Conservation (phyloP, 257 asterid genomes). For the Fraxinus excelsior region DNA sequence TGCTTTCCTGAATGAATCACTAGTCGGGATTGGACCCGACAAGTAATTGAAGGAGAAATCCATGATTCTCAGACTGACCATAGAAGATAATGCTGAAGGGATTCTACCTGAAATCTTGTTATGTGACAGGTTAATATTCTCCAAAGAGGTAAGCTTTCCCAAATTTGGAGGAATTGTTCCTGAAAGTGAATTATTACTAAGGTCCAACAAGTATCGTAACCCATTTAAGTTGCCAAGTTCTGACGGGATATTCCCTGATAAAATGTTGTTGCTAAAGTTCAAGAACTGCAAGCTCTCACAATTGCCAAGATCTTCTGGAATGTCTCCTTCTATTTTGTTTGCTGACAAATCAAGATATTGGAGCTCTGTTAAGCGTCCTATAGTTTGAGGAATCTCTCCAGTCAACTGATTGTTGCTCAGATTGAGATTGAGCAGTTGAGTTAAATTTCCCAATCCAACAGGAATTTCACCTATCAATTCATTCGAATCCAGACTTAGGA, state of each 20-base stretch:
- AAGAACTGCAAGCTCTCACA: constrained; percentile 43
- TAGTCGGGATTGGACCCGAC: constrained; percentile 65
- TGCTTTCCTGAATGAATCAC: constrained; percentile 42
- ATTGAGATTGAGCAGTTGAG: constrained; percentile 40
- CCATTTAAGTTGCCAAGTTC: constrained; percentile 53
- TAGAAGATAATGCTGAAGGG: constrained; percentile 52
- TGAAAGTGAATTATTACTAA: constrained; percentile 59
- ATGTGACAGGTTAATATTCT: constrained; percentile 64
- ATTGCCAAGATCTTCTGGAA: constrained; percentile 54
- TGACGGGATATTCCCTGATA: constrained; percentile 61
- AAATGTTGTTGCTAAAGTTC: constrained; percentile 50
- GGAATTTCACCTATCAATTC: constrained; percentile 66
- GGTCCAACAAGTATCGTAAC: constrained; percentile 56
- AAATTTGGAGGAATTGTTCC: constrained; percentile 64
- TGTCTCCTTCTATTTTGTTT: constrained; percentile 51
- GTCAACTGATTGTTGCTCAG: constrained; percentile 59
- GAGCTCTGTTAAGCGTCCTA: constrained; percentile 48
- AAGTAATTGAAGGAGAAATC: constrained; percentile 69
- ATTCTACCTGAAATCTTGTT: constrained; percentile 66
- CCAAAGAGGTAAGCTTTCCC: constrained; percentile 51
- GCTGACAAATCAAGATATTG: constrained; percentile 63
- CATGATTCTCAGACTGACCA: constrained; percentile 56
- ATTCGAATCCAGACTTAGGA: constrained; percentile 61
- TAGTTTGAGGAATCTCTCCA: constrained; percentile 59
- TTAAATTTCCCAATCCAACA: constrained; percentile 46